Evolutionary conservation across 306 rosid species (phyloP).

Genomic region (Oemleria cerasiformis): DNA sequence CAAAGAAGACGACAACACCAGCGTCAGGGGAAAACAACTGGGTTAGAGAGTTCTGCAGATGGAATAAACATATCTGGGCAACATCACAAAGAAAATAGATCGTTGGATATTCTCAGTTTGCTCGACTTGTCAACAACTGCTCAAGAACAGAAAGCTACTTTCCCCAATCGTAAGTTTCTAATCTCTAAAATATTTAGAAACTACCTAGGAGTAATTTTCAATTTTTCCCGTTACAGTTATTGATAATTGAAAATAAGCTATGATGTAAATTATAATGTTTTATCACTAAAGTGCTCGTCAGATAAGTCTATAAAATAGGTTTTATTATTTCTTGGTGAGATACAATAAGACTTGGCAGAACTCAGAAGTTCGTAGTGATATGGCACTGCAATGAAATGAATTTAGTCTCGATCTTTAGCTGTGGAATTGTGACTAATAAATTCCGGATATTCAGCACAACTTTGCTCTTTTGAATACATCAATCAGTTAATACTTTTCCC

Average conservation of each 20-base stretch:
- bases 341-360: background rate
- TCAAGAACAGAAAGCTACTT: slow-evolving; percentile 37
- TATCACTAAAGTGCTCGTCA: background rate
- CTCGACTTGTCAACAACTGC: slow-evolving; percentile 57
- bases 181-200: background rate
- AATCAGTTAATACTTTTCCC: background rate
- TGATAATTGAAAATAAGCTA: slow-evolving; percentile 8
- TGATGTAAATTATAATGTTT: background rate
- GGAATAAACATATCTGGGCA: slow-evolving; percentile 35
- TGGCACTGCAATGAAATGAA: background rate
- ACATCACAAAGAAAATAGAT: slow-evolving; percentile 48
- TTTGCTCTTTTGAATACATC: background rate
- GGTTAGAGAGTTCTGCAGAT: slow-evolving; percentile 39
- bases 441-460: background rate
- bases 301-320: no score
- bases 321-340: no score
- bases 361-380: background rate
- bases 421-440: background rate
- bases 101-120: slow-evolving; percentile 80
- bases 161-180: slow-evolving; percentile 38
- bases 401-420: background rate
- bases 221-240: slow-evolving; percentile 11
- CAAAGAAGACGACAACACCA: slow-evolving; percentile 77
- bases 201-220: background rate
- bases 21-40: slow-evolving; percentile 46